Conservation (phyloP, 495 filamentous ascomycete genomes). For the Pyronema omphalodes region DNA sequence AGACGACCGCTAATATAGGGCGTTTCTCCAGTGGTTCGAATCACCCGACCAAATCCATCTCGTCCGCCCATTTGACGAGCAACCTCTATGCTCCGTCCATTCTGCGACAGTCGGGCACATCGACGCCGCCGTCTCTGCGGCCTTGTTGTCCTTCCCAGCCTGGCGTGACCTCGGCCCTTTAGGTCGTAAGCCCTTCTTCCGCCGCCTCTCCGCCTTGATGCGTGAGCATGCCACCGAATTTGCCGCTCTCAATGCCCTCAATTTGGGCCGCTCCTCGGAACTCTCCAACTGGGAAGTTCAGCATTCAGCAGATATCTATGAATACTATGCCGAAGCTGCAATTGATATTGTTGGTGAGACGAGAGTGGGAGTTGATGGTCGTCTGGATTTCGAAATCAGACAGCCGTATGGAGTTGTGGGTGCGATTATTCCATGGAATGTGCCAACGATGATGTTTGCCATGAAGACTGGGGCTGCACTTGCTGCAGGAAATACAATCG, state of each 20-base stretch:
- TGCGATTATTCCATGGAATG: conserved; percentile 24
- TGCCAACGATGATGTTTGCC: conserved; percentile 43
- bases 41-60: background rate
- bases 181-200: conserved; percentile 30
- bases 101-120: conserved; percentile 35
- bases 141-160: conserved; percentile 38
- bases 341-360: conserved; percentile 6
- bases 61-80: background rate
- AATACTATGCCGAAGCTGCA: conserved; percentile 11
- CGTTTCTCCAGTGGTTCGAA: background rate
- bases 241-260: conserved; percentile 34
- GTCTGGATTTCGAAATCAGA: conserved; percentile 2
- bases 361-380: background rate
- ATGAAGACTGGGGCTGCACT: conserved; percentile 45
- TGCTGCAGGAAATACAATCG: conserved; percentile 42
- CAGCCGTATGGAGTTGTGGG: conserved; percentile 27
- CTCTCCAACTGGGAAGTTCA: conserved; percentile 1
- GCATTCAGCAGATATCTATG: conserved; percentile 6
- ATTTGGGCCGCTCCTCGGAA: conserved; percentile 32
- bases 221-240: conserved; percentile 31
- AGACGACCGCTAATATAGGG: background rate
- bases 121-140: conserved; percentile 39
- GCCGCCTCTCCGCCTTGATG: conserved; percentile 35
- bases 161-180: conserved; percentile 35
- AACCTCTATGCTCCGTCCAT: conserved; percentile 24